phyloP scores from a whole-genome alignment of 2,329 filamentous ascomycete genomes.

The Fusarium coicis region DNA sequence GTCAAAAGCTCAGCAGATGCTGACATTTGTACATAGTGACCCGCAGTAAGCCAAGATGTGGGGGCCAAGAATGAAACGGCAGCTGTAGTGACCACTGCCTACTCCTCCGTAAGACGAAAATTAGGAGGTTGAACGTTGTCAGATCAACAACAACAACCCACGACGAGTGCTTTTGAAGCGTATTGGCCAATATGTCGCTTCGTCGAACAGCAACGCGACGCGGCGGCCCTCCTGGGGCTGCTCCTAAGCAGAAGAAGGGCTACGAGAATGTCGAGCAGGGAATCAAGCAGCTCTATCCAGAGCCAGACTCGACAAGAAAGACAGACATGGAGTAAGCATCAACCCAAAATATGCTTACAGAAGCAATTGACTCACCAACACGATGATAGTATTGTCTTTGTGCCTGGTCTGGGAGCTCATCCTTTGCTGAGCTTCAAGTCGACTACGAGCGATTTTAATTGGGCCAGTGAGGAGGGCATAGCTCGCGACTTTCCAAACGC shows the following conservation, averaged over 20 bases:
- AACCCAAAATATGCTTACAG: accelerated
- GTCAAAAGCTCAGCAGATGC: not conserved
- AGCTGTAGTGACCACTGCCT: not conserved
- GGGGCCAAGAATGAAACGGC: constrained; percentile 19
- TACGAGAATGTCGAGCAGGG: constrained; percentile 53
- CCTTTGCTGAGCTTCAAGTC: constrained; percentile 55
- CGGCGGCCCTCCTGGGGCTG: constrained; percentile 37
- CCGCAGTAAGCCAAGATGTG: not conserved
- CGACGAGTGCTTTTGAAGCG: accelerated
- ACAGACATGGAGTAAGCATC: constrained; percentile 50
- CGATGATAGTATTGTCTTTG: constrained; percentile 51
- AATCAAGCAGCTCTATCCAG: constrained; percentile 52
- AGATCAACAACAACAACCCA: not conserved
- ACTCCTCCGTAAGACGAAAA: not conserved
- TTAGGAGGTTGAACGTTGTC: not conserved
- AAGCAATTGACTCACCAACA: not conserved
- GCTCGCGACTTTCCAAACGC: constrained; percentile 54
- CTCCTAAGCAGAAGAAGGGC: constrained; percentile 45
- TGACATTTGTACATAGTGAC: not conserved
- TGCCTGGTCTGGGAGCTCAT: constrained; percentile 54
- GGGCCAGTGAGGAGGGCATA: constrained; percentile 49
- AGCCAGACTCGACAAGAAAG: constrained; percentile 39
- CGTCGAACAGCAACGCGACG: constrained; percentile 30
- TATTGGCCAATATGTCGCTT: constrained; percentile 16
- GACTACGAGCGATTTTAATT: constrained; percentile 52